Conservation (phyloP, 139 green algal species). For the Cymbomonas tetramitiformis region DNA sequence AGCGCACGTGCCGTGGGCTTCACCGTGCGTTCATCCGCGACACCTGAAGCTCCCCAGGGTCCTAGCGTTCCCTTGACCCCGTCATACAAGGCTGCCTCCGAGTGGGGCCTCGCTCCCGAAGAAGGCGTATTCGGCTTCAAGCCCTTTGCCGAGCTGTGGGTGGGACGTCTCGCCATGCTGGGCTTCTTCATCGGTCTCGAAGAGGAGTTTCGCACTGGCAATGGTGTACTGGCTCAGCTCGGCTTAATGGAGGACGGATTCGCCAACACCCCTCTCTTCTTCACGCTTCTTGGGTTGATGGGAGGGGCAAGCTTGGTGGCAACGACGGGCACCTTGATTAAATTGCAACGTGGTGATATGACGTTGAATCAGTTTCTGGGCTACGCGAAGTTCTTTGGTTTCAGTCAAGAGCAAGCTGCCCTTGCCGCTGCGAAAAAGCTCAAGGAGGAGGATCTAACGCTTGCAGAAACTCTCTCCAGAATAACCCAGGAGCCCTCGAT, state of each 20-base stretch:
- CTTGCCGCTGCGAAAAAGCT: background rate
- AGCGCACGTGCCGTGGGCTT: no score
- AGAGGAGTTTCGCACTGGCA: background rate
- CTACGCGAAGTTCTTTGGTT: constrained; percentile 1
- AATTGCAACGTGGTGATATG: background rate
- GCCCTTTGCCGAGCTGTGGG: constrained; percentile 5
- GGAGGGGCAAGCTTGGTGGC: no score
- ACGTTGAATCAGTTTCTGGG: background rate
- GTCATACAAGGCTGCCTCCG: no score
- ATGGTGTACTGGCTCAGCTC: constrained; percentile 3
- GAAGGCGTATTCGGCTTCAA: constrained; percentile 14
- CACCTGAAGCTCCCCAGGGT: no score
- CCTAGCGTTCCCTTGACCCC: no score
- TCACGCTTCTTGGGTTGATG: background rate
- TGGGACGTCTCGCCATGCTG: constrained; percentile 1
- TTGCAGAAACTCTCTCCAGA: no score
- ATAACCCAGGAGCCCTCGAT: no score
- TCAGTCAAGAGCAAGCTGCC: background rate
- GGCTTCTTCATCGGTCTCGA: background rate
- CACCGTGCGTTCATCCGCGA: no score
- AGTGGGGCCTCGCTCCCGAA: background rate
- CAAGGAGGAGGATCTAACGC: background rate
- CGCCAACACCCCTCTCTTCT: background rate
- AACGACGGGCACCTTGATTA: background rate
- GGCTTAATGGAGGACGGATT: background rate